Percentiles rank a stretch among this genome's conserved stretches.
Conservation (phyloP, 2,329 filamentous ascomycete genomes). For the Aspergillus uvarum region DNA sequence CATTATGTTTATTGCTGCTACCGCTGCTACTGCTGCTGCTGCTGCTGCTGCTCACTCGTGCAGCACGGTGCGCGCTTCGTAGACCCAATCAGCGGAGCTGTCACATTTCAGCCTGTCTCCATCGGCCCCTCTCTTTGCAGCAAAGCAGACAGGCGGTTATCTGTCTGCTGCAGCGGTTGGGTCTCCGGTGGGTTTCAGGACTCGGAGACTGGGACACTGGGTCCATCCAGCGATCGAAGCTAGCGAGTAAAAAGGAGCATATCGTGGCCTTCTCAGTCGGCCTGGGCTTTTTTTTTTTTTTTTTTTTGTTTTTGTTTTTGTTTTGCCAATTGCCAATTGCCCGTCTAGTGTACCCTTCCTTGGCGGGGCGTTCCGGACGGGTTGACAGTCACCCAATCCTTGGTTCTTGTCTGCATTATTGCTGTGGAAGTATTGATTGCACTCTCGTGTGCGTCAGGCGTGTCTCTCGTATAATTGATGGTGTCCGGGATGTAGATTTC, state of each 20-base stretch:
- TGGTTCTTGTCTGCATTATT: neutral
- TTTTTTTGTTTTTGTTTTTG: neutral
- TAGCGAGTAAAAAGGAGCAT: neutral
- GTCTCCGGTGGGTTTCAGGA: neutral
- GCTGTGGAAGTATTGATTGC: too few relatives aligned
- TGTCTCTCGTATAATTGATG: neutral
- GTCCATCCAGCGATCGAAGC: neutral
- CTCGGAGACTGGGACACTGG: neutral
- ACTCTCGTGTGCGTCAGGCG: neutral
- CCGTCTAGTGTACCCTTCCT: neutral
- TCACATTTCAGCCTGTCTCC: conserved; percentile 3
- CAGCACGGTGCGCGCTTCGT: conserved; percentile 7
- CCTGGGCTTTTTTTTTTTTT: too few relatives aligned
- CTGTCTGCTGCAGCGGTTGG: neutral
- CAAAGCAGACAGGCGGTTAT: neutral
- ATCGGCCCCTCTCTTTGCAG: neutral
- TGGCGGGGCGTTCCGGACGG: neutral
- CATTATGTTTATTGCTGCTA: neutral
- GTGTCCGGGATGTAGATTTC: neutral
- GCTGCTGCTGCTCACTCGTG: neutral
- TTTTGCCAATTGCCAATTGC: neutral
- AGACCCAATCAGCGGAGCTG: conserved; percentile 1
- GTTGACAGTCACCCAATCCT: neutral
- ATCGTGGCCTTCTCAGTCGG: neutral
- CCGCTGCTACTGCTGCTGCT: neutral